A percentile compares a stretch with the other conserved stretches of the same genome.
Conservation (phyloP, 1,139 yeast genomes). For the Hanseniaspora gamundiae region DNA sequence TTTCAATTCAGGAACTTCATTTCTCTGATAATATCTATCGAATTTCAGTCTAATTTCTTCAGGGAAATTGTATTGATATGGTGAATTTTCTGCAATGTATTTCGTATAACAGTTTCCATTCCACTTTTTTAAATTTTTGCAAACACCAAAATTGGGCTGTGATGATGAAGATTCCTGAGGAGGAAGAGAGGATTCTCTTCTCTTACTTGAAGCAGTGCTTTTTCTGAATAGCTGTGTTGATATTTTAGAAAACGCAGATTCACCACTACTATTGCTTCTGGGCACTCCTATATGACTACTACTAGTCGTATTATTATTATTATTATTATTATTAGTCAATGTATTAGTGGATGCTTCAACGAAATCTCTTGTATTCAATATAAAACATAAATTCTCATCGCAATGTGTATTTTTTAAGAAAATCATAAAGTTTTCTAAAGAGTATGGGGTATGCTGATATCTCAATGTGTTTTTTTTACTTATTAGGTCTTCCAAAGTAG, state of each 20-base stretch:
- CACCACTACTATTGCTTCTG: neutral
- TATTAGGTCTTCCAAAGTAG: slow-evolving; percentile 13
- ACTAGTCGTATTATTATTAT: neutral
- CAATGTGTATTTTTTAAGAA: slow-evolving; percentile 19
- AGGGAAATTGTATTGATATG: slow-evolving; percentile 23
- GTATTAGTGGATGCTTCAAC: slow-evolving; percentile 3
- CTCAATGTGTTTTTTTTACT: slow-evolving; percentile 5
- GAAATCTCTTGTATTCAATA: slow-evolving; percentile 8
- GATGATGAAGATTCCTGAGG: too few species aligned
- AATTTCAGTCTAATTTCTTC: slow-evolving; percentile 16
- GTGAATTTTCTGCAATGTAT: slow-evolving; percentile 16
- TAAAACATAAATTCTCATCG: slow-evolving; percentile 22
- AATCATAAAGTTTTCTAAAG: slow-evolving; percentile 14
- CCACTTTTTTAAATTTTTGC: too few species aligned
- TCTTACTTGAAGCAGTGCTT: neutral
- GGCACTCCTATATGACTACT: too few species aligned
- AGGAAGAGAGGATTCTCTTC: neutral
- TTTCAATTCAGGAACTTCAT: slow-evolving; percentile 12
- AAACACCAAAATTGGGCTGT: too few species aligned
- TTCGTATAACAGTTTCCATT: neutral
- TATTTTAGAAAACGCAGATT: neutral
- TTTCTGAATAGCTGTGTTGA: neutral
- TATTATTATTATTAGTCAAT: neutral
- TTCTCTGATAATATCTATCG: slow-evolving; percentile 11
- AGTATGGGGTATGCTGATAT: slow-evolving; percentile 9